These are phyloP conservation scores for Closterium sp. DNA, from an alignment of 139 green algal species.

Conservation along the genomic window DNA sequence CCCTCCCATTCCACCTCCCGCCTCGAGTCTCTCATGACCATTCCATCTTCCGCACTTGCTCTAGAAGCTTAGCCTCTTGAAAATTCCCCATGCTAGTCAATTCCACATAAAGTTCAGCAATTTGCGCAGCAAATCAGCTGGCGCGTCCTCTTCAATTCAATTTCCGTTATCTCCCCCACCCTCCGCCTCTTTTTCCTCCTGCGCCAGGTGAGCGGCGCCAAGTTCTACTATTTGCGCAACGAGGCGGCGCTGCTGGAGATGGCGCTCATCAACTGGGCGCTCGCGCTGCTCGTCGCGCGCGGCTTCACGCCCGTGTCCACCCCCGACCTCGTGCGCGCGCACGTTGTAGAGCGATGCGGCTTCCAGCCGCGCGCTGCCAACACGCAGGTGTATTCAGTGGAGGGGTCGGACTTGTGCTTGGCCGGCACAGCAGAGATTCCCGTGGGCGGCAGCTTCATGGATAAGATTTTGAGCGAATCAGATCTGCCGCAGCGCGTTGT, in stretches of 20 bases:
- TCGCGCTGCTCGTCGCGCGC: slow-evolving; percentile 52
- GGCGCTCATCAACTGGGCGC: slow-evolving; percentile 76
- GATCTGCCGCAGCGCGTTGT: slow-evolving; percentile 89
- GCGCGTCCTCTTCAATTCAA: background rate
- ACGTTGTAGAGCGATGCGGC: slow-evolving; percentile 94
- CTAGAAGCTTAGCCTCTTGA: background rate
- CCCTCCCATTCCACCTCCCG: background rate
- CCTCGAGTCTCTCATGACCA: no score
- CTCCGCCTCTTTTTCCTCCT: background rate
- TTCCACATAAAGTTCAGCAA: background rate
- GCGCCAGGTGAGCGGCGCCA: slow-evolving; percentile 64
- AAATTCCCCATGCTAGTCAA: background rate
- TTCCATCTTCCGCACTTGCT: no score
- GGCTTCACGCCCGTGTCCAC: slow-evolving; percentile 91
- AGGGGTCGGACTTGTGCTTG: slow-evolving; percentile 81
- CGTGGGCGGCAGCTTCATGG: slow-evolving; percentile 87
- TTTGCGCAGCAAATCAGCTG: background rate
- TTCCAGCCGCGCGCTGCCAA: slow-evolving; percentile 91
- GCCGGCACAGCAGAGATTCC: slow-evolving; percentile 95
- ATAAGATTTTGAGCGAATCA: slow-evolving; percentile 74
- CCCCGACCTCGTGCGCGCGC: slow-evolving; percentile 88
- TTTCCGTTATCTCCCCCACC: no score
- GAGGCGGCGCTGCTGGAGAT: slow-evolving; percentile 92
- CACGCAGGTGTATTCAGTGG: slow-evolving; percentile 93
- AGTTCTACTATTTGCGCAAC: slow-evolving; percentile 94